Conservation (phyloP, 179 eudicot species). For the Heliamphora pulchella region DNA sequence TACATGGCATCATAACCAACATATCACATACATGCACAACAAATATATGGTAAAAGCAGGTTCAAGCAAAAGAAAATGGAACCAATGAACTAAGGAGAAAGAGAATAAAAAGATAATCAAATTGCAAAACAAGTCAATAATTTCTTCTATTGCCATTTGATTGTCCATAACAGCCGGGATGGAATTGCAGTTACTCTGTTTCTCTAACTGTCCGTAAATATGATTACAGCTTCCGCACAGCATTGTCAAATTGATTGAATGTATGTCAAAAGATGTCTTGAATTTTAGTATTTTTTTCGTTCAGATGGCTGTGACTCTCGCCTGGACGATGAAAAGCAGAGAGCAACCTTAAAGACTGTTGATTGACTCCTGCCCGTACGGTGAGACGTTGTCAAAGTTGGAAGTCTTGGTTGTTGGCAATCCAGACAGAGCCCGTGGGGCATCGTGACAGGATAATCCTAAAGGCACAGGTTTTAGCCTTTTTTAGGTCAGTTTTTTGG, state of each 20-base stretch:
- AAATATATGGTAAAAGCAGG: background rate
- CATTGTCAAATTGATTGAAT: background rate
- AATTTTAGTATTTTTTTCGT: too few species aligned
- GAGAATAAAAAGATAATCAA: background rate
- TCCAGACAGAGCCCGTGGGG: too few species aligned
- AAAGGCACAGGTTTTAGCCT: too few species aligned
- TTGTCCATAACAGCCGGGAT: background rate
- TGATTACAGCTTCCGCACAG: background rate
- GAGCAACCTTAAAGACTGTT: too few species aligned
- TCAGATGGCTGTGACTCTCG: too few species aligned
- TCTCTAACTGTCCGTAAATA: background rate
- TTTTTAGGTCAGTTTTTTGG: too few species aligned
- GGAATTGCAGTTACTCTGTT: background rate
- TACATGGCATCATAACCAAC: slow-evolving; percentile 23
- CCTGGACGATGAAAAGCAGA: too few species aligned
- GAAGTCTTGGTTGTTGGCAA: too few species aligned
- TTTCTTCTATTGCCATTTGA: background rate
- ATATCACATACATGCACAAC: background rate
- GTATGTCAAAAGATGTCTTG: too few species aligned
- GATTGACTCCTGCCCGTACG: too few species aligned
- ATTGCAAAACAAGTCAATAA: background rate
- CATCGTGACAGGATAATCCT: too few species aligned
- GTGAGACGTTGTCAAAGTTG: too few species aligned
- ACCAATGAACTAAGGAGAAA: background rate
- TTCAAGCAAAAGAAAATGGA: background rate